Evolutionary conservation across 257 asterid species (phyloP).

Genomic region (Cordia subcordata): DNA sequence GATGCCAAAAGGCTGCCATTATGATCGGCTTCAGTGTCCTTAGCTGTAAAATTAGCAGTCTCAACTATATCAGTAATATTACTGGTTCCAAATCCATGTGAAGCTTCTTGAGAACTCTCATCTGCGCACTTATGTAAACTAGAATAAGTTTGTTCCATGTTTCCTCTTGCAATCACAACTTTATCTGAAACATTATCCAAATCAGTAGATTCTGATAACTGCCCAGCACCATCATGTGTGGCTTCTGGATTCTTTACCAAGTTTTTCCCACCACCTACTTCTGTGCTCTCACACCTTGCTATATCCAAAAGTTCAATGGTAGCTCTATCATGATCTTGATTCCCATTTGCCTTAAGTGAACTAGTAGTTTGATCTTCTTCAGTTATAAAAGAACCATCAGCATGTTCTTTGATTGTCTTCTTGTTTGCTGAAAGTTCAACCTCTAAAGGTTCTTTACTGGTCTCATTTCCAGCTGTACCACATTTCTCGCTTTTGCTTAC

Average conservation of each 20-base stretch:
- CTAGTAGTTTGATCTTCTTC: conserved; percentile 22
- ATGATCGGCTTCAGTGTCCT: conserved; percentile 11
- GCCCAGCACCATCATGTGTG: not conserved
- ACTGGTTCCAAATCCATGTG: conserved; percentile 2
- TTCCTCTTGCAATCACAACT: too few species aligned
- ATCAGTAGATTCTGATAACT: not conserved
- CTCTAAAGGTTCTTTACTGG: conserved; percentile 1
- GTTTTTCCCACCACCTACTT: not conserved
- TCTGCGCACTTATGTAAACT: not conserved
- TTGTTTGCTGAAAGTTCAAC: conserved; percentile 19
- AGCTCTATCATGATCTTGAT: conserved; percentile 15
- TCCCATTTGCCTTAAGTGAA: conserved; percentile 20
- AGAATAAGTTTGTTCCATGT: not conserved
- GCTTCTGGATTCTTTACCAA: not conserved
- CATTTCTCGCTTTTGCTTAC: conserved; percentile 8
- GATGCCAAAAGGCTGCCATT: conserved; percentile 17
- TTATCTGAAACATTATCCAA: too few species aligned
- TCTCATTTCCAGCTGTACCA: not conserved
- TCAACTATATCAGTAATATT: not conserved
- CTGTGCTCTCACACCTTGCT: not conserved
- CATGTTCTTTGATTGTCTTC: conserved; percentile 10
- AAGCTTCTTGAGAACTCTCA: conserved; percentile 9
- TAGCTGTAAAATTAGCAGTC: conserved; percentile 10
- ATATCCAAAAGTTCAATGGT: not conserved
- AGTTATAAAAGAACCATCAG: not conserved